Percentiles rank a stretch among this genome's conserved stretches.
phyloP scores from a whole-genome alignment of 768 basidiomycete genomes.

The Psilocybe subaeruginosa region DNA sequence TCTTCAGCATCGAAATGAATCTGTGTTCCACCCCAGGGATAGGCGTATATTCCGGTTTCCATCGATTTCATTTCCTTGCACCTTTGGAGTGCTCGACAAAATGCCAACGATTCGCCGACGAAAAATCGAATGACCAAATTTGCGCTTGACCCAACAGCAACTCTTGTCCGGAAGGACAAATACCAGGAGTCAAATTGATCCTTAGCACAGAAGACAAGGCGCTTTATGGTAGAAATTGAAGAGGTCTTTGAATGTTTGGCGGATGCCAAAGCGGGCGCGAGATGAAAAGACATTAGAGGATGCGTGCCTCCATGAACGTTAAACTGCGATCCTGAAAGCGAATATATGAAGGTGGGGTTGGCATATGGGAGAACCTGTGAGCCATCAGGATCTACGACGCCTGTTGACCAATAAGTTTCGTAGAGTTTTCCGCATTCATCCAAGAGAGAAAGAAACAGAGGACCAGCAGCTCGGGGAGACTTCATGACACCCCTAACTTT shows the following conservation, averaged over 20 bases:
- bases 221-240: too few relatives aligned
- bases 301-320: slow-evolving; percentile 48
- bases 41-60: slow-evolving; percentile 32
- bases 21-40: slow-evolving; percentile 35
- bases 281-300: slow-evolving; percentile 45
- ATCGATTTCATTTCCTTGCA: slow-evolving; percentile 19
- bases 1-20: slow-evolving; percentile 35
- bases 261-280: slow-evolving; percentile 26
- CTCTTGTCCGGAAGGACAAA: slow-evolving; percentile 26
- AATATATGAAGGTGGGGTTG: slow-evolving; percentile 53
- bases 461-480: slow-evolving; percentile 34
- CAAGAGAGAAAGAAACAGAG: slow-evolving; percentile 23
- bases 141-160: slow-evolving; percentile 1
- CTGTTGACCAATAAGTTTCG: slow-evolving; percentile 42
- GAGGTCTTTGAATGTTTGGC: too few relatives aligned
- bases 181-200: slow-evolving; percentile 39
- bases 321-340: slow-evolving; percentile 38
- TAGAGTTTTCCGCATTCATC: slow-evolving; percentile 4
- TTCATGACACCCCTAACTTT: too few relatives aligned
- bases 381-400: slow-evolving; percentile 21
- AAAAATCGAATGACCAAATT: slow-evolving; percentile 41
- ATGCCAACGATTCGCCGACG: slow-evolving; percentile 40
- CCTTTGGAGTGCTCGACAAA: slow-evolving; percentile 37
- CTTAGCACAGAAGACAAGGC: slow-evolving; percentile 18
- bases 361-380: slow-evolving; percentile 15